Base-by-base conservation (phyloP, 1,139 yeast genomes). In the Debaryomyces sp. region DNA sequence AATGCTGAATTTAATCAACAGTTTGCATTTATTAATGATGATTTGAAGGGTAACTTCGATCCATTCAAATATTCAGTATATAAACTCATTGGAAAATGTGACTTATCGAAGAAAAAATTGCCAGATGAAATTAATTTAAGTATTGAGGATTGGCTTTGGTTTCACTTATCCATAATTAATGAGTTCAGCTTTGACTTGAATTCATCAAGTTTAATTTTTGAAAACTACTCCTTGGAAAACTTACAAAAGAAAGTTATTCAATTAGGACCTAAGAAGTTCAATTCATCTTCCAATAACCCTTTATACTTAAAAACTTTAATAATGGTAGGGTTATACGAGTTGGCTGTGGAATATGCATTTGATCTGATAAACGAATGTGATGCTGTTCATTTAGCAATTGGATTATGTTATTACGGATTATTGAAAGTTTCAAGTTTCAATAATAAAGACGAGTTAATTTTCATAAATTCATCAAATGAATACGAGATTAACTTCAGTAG, bases 61-160 rank as follows among this genome's bases (percentile, higher is more conserved):
- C 97, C 97, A 7, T 94, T 81, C 71, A 87, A 94, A 63, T 87
- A 86, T 63, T 95, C 97, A 0, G 86, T 91, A 5, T 95, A 90
- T 73, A 94, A 94, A 68, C 80, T 94, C 32, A 80, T 94, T 52
- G 99, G 99, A 9, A 86, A 96, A 64, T 91, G 98, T 66, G 97
- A 91, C 57, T 72, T 88, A 54, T 75, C 85, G 8, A 82, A 86
- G 59, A 89, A 89, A 62, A 78, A 83, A n/a, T 78, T 92, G 47
- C 95, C 97, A 3, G 74, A 78, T 24, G 63, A 73, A 1, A 86
- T 94, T 43, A 84, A 92, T 40, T 70, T 85, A 41, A 89, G 96
- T 51, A 82, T 92, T 46, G 99, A 94, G 66, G 99, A 94, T 68
- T 94, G 99, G 99, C 68, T 92, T 47, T 94, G 99, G 99, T 82